Evolutionary conservation across 352 stramenopile genomes (phyloP), one percentile per base, ranked within the genome.

Genomic region (Phytophthora hibernalis): DNA sequence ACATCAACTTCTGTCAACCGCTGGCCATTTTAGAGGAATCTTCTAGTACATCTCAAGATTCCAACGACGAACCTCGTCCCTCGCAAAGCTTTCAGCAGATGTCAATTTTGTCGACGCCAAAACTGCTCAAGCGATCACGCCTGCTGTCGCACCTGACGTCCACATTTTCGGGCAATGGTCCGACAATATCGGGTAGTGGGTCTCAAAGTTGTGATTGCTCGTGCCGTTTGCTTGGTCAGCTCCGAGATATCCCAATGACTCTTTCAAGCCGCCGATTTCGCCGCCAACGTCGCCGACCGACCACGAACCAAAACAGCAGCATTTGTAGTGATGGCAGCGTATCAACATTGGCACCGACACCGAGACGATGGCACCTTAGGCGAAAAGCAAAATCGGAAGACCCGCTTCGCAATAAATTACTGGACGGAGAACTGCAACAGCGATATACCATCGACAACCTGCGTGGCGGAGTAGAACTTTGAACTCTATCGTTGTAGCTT

Each of bases 1-100:
- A 66, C 44, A 75, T 83, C 50, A 52, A 43, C 8, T 72, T 77
- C 43, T 74, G 69, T 26, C 72, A 83, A 26, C 72, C 68, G 5
- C 60, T 82, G 20, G 74, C 62, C 6, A 77, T 79, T 11, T 21
- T 82, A 1, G 67, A 79, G 24, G 74, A 61, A 12, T 43, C 51
- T 42, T 31, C 35, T 4, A 54, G 35, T 8, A 21, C 53, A 5
- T 68, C 68, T 37, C 52, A 63, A 33, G 35, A 65, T 26, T 57
- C 61, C 6, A 61, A 74, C 11, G 24, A 61, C 11, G 54, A 22
- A 0, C 24, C 38, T 53, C 30, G 30, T 1, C 8, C 21, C 10
- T 9, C 47, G 1, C 49, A 54, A 35, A 61, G 43, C 26, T 70
- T 33, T 11, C 57, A 58, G 24, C 40, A 40, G 2, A 15, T 59